Conservation (phyloP, 225 moss, liverwort and hornwort genomes). For the Sphagnum tenellum region DNA sequence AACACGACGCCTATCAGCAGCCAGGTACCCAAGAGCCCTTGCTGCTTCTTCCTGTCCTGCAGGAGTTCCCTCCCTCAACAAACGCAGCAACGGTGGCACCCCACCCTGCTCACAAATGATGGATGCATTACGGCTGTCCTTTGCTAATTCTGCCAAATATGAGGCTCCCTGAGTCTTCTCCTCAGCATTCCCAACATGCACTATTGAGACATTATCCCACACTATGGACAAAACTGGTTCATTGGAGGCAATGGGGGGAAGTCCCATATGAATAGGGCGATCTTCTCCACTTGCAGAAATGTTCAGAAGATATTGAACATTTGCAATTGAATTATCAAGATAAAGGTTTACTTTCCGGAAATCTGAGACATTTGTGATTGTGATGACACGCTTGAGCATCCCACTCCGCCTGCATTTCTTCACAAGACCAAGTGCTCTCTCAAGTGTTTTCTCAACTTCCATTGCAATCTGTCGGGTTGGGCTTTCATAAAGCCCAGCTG, state of each 20-base stretch:
- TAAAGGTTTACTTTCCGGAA: conserved; percentile 50
- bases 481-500: conserved; percentile 64
- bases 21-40: conserved; percentile 53
- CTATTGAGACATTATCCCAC: conserved; percentile 79
- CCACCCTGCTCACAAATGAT: conserved; percentile 89
- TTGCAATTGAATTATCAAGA: conserved; percentile 76
- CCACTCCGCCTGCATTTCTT: conserved; percentile 83
- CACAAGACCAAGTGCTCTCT: conserved; percentile 63
- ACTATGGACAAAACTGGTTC: conserved; percentile 72
- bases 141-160: conserved; percentile 44
- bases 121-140: conserved; percentile 64
- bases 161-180: conserved; percentile 52
- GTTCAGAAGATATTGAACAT: conserved; percentile 80
- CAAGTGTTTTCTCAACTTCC: conserved; percentile 71
- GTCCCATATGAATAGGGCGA: conserved; percentile 49
- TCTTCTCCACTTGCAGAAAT: conserved; percentile 76
- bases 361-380: conserved; percentile 71
- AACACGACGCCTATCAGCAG: conserved; percentile 56
- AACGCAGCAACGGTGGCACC: conserved; percentile 52
- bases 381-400: conserved; percentile 74
- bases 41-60: conserved; percentile 71
- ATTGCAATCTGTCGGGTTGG: conserved; percentile 78
- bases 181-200: conserved; percentile 64
- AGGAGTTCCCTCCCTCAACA: conserved; percentile 64
- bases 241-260: conserved; percentile 70